Base-by-base conservation (phyloP, 495 filamentous ascomycete genomes). In the Wilcoxina mikolae region DNA sequence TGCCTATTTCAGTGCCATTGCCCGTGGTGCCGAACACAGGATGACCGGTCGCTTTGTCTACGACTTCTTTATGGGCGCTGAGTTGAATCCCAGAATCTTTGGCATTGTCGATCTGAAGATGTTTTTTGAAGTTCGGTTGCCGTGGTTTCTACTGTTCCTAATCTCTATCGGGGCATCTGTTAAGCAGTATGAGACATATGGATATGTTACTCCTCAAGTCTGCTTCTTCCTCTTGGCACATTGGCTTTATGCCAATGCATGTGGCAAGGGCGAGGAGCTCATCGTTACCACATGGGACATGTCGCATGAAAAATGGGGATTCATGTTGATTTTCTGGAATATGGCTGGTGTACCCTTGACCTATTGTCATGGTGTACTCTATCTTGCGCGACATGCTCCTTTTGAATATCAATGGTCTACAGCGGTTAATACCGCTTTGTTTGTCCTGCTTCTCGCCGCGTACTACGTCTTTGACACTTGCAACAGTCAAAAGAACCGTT, bases 251-350 rank as follows among this genome's bases (percentile, higher is more conserved):
- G 88, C 88, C 66, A 95, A 95, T 69, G 91, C 93, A 42, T 95
- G 88, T 73, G 80, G 83, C 60, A 98, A 98, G 72, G 91, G 85
- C 47, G 91, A 98, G 72, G 87, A 98, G 72, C 78, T 87, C 63
- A 95, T 98, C 71, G 75, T 86, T 46, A 84, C 85, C 9, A 94
- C 90, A 18, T 98, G 90, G 83, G 91, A 98, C 68, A 95, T 98
- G 86, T 95, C 94, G 75, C 89, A 90, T 66, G 91, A 98, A 75
- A 98, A 98, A 75, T 95, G 88, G 86, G 91, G 91, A 61, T 98
- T 96, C 73, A 95, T 98, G 90, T 77, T 98, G 52, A 95, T 95
- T 70, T 98, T 98, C 78, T 98, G 91, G 91, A 98, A 98, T 71
- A 73, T 98, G 66, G 87, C 88, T 53, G 91, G 91, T 58, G 91